A percentile compares a stretch with the other conserved stretches of the same genome.
Evolutionary conservation across 2,329 filamentous ascomycete species (phyloP).

Genomic region (Ceratocystiopsis sp.): DNA sequence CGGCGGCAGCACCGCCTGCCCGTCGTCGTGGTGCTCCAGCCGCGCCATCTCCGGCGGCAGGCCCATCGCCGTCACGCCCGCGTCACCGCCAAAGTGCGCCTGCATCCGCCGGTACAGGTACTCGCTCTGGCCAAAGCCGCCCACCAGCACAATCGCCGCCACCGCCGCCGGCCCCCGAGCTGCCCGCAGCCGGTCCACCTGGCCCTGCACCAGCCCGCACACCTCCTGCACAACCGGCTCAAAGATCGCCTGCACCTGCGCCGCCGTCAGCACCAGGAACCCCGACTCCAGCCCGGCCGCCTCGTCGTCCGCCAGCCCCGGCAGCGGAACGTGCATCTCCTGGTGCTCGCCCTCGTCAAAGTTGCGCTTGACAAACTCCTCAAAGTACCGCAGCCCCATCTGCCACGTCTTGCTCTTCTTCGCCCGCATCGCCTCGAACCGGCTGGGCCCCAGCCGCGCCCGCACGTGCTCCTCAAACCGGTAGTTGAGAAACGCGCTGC

Average conservation of each 20-base stretch:
- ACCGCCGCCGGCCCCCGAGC: conserved; percentile 42
- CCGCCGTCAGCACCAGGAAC: conserved; percentile 54
- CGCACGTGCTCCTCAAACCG: conserved; percentile 64
- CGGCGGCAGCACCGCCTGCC: conserved; percentile 21
- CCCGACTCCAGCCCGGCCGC: conserved; percentile 58
- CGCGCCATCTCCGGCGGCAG: too few species aligned
- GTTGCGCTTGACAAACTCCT: conserved; percentile 72
- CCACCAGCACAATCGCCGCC: conserved; percentile 63
- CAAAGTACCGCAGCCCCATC: conserved; percentile 63
- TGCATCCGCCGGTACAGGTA: conserved; percentile 59
- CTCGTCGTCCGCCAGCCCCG: conserved; percentile 59
- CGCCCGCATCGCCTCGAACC: conserved; percentile 58
- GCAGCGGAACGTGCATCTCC: conserved; percentile 67
- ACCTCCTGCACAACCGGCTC: conserved; percentile 58
- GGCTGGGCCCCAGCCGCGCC: conserved; percentile 44
- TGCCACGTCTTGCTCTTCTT: conserved; percentile 70
- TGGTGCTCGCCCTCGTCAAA: conserved; percentile 64
- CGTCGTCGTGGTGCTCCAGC: neutral
- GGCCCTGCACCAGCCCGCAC: conserved; percentile 49
- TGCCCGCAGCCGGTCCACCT: conserved; percentile 44
- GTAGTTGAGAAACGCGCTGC: conserved; percentile 66
- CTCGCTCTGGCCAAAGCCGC: conserved; percentile 66
- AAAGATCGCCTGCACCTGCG: conserved; percentile 56
- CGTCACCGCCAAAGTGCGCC: conserved; percentile 40
- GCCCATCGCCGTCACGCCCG: neutral